These are phyloP conservation scores for Boletus insuetus DNA, from an alignment of 768 basidiomycete species.

Conservation along the genomic window DNA sequence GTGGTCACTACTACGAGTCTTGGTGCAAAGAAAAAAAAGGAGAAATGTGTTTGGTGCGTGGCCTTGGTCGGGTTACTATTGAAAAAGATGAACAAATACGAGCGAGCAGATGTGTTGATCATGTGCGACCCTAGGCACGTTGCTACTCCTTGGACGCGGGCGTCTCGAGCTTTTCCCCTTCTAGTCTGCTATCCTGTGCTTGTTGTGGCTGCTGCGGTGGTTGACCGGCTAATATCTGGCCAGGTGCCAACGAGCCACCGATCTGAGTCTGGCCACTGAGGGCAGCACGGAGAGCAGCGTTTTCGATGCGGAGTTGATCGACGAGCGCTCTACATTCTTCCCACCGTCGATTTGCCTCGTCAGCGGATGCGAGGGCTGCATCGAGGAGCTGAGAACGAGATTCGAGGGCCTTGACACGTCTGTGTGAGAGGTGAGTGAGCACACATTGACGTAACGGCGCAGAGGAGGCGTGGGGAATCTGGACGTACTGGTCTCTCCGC, in stretches of 20 bases:
- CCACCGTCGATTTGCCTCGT: constrained; percentile 87
- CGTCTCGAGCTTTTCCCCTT: constrained; percentile 29
- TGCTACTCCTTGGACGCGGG: constrained; percentile 24
- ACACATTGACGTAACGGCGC: neutral
- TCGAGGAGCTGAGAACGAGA: constrained; percentile 83
- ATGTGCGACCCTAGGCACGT: neutral
- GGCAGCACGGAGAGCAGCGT: constrained; percentile 71
- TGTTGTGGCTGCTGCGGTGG: constrained; percentile 19
- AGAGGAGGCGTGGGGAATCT: neutral
- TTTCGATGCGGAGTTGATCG: constrained; percentile 85
- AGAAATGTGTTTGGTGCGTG: constrained; percentile 12
- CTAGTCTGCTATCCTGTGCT: constrained; percentile 22
- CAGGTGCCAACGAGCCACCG: constrained; percentile 28
- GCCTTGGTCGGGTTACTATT: neutral
- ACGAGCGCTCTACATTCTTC: constrained; percentile 87
- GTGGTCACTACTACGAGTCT: constrained; percentile 15
- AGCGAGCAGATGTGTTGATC: neutral
- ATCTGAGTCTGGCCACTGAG: constrained; percentile 45
- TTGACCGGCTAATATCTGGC: constrained; percentile 25
- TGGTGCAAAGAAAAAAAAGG: neutral
- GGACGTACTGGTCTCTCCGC: constrained; percentile 77
- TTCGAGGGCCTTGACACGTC: constrained; percentile 86
- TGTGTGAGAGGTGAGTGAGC: constrained; percentile 31
- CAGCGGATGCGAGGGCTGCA: constrained; percentile 80
- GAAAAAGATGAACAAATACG: constrained; percentile 3